These are phyloP conservation scores for Wickerhamomyces queroliae DNA, from an alignment of 805 yeast genomes.

Conservation along the genomic window DNA sequence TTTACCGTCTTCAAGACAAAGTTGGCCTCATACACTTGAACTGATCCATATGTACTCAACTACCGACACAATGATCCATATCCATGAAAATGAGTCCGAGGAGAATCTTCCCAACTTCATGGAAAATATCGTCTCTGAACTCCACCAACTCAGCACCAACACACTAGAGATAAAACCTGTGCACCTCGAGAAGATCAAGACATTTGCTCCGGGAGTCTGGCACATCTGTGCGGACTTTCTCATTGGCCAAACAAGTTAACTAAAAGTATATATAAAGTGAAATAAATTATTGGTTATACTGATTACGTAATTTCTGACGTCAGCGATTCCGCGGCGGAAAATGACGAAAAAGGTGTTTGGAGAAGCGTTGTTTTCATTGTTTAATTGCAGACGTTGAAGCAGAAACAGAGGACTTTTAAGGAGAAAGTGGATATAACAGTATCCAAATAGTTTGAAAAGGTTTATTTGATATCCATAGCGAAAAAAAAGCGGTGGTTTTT, in stretches of 20 bases:
- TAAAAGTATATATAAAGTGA: background rate
- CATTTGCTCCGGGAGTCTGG: slow-evolving; percentile 85
- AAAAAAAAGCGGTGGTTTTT: too few relatives aligned
- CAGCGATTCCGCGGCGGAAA: too few relatives aligned
- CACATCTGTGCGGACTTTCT: slow-evolving; percentile 60
- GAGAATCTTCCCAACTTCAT: slow-evolving; percentile 28
- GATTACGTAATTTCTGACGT: too few relatives aligned
- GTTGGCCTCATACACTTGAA: slow-evolving; percentile 48
- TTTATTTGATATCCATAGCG: too few relatives aligned
- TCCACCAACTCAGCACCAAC: slow-evolving; percentile 1
- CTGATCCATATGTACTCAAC: slow-evolving; percentile 10
- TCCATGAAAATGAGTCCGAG: slow-evolving; percentile 68
- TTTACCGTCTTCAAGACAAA: slow-evolving; percentile 60
- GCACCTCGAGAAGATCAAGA: slow-evolving; percentile 64
- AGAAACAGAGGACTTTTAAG: too few relatives aligned
- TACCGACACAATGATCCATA: slow-evolving; percentile 38
- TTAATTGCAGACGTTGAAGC: too few relatives aligned
- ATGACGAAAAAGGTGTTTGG: too few relatives aligned
- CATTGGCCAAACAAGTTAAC: background rate
- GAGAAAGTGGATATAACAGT: too few relatives aligned
- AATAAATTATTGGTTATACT: too few relatives aligned
- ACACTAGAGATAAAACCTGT: slow-evolving; percentile 1
- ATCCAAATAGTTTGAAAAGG: too few relatives aligned
- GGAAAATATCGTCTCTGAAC: slow-evolving; percentile 1
- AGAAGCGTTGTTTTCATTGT: too few relatives aligned